Conservation (phyloP, 2,329 filamentous ascomycete genomes). For the Metarhizium sp. region DNA sequence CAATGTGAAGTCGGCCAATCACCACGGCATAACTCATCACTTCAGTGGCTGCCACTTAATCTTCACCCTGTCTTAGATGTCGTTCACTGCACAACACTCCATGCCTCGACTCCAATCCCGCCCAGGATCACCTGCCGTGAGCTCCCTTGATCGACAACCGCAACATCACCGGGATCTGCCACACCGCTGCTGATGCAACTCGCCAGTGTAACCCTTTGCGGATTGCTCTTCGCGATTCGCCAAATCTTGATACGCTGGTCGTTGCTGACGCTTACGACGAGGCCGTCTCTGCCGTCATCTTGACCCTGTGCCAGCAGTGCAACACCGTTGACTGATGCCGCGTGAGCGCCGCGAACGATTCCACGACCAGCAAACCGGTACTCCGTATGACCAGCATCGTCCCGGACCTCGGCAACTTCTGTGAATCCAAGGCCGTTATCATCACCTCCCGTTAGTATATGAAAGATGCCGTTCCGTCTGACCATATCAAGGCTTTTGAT, state of each 20-base stretch:
- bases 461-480: slow-evolving; percentile 19
- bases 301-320: slow-evolving; percentile 21
- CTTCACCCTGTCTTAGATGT: background rate
- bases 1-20: background rate
- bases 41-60: background rate
- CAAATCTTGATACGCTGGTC: slow-evolving; percentile 53
- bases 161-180: slow-evolving; percentile 48
- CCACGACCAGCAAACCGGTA: slow-evolving; percentile 16
- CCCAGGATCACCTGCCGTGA: slow-evolving; percentile 26
- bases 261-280: slow-evolving; percentile 41
- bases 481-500: slow-evolving; percentile 56
- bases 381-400: slow-evolving; percentile 3
- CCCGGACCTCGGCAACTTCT: slow-evolving; percentile 13
- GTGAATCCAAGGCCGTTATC: slow-evolving; percentile 70
- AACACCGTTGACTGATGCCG: slow-evolving; percentile 59
- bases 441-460: slow-evolving; percentile 73
- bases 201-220: slow-evolving; percentile 27
- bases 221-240: slow-evolving; percentile 23
- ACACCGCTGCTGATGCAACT: slow-evolving; percentile 48
- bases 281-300: slow-evolving; percentile 4
- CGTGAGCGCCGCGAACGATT: slow-evolving; percentile 47
- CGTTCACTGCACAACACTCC: slow-evolving; percentile 14
- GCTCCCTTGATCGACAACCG: slow-evolving; percentile 19
- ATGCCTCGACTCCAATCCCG: slow-evolving; percentile 38
- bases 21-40: too few relatives aligned